phyloP scores from a whole-genome alignment of 345 rosid genomes.

The Trapa bicornis region DNA sequence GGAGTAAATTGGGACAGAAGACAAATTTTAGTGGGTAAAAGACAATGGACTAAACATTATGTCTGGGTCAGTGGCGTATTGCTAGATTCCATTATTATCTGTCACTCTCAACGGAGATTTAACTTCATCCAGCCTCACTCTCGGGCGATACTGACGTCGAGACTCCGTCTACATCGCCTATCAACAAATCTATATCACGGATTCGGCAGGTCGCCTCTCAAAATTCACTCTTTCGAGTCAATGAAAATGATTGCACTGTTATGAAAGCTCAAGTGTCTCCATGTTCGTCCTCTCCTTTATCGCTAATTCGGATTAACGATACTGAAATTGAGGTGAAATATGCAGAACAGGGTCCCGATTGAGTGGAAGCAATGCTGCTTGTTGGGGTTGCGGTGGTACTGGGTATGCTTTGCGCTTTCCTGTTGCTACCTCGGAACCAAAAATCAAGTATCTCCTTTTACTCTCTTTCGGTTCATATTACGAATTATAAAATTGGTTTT shows the following conservation, averaged over 20 bases:
- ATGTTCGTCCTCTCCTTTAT: background rate
- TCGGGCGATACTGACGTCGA: background rate
- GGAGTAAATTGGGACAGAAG: background rate
- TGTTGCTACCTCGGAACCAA: conserved; percentile 8
- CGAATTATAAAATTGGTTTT: background rate
- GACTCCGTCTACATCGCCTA: background rate
- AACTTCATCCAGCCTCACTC: background rate
- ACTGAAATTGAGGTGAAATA: background rate
- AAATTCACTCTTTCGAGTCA: background rate
- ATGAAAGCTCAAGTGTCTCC: background rate
- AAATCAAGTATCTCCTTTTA: conserved; percentile 4
- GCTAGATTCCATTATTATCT: background rate
- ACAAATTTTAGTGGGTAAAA: background rate
- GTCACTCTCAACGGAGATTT: background rate
- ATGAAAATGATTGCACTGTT: background rate
- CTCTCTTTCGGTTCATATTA: background rate
- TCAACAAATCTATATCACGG: background rate
- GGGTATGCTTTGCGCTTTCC: conserved; percentile 9
- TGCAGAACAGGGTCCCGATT: background rate
- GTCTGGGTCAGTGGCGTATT: background rate
- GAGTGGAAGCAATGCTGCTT: conserved; percentile 6
- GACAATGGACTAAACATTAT: background rate
- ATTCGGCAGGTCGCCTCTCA: background rate
- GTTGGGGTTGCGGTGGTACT: conserved; percentile 7
- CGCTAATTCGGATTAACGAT: background rate